phyloP scores from a whole-genome alignment of 139 green algal species.

The Monoraphidium neglectum region DNA sequence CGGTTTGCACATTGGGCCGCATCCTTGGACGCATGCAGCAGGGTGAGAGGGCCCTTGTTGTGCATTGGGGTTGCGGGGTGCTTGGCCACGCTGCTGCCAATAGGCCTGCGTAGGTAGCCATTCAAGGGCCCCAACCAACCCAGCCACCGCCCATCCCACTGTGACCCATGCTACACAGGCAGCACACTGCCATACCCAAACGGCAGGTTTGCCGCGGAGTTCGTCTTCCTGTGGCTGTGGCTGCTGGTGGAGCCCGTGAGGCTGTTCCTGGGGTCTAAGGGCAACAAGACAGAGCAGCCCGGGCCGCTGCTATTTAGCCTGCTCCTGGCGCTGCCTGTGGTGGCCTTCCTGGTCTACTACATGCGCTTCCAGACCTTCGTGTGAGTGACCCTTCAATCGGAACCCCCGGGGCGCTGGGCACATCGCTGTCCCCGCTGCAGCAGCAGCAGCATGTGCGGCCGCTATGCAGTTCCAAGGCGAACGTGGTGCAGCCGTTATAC shows the following conservation, averaged over 20 bases:
- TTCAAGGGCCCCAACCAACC: not conserved
- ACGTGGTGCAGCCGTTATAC: not conserved
- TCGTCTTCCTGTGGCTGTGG: slow-evolving; percentile 52
- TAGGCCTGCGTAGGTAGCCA: not conserved
- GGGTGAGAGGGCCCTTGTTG: not conserved
- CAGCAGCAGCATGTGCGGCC: not conserved
- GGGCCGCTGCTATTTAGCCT: slow-evolving; percentile 49
- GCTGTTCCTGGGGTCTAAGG: slow-evolving; percentile 57
- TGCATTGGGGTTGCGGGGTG: not conserved
- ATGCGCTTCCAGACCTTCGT: slow-evolving; percentile 66
- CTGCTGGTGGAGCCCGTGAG: slow-evolving; percentile 53
- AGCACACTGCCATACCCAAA: slow-evolving; percentile 51
- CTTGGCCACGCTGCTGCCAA: not conserved
- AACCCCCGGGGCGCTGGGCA: not conserved
- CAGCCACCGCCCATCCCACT: not conserved
- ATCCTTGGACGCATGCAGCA: not conserved
- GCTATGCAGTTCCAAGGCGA: not conserved
- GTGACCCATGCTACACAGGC: slow-evolving; percentile 27
- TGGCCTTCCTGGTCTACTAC: slow-evolving; percentile 63
- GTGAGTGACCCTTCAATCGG: slow-evolving; percentile 33
- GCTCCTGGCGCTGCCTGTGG: slow-evolving; percentile 41
- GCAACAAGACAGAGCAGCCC: slow-evolving; percentile 63
- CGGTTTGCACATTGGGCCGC: not conserved
- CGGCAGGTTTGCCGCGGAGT: slow-evolving; percentile 58
- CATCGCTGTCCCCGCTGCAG: not conserved